Conservation (phyloP, 441 rosid species). For the Metrosideros polymorpha region DNA sequence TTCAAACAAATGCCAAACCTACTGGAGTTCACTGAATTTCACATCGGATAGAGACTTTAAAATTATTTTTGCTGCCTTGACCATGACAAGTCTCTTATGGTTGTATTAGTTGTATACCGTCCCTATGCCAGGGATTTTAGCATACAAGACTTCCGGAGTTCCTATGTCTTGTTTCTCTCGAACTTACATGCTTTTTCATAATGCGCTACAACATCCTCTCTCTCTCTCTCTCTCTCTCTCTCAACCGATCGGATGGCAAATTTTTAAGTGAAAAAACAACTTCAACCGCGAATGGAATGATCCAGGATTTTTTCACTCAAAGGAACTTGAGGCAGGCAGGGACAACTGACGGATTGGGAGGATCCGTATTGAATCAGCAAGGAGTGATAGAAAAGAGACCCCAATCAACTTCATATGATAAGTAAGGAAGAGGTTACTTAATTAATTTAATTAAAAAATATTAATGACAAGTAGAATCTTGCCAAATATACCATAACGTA, state of each 20-base stretch:
- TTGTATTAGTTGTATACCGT: neutral
- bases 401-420: neutral
- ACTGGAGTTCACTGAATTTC: neutral
- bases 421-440: neutral
- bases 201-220: neutral
- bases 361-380: too few relatives aligned
- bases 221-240: neutral
- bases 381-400: too few relatives aligned
- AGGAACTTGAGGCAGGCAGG: too few relatives aligned
- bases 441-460: too few relatives aligned
- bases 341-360: too few relatives aligned
- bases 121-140: neutral
- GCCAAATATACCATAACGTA: neutral
- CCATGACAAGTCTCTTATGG: neutral
- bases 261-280: too few relatives aligned
- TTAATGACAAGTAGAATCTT: too few relatives aligned
- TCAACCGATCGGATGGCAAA: too few relatives aligned
- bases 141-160: neutral
- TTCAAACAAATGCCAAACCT: neutral
- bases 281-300: too few relatives aligned
- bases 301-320: too few relatives aligned
- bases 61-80: neutral
- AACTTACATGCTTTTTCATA: neutral
- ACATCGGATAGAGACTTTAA: neutral
- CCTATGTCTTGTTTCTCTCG: neutral